Conservation (phyloP, 441 rosid species). For the Pelargonium citronellum region DNA sequence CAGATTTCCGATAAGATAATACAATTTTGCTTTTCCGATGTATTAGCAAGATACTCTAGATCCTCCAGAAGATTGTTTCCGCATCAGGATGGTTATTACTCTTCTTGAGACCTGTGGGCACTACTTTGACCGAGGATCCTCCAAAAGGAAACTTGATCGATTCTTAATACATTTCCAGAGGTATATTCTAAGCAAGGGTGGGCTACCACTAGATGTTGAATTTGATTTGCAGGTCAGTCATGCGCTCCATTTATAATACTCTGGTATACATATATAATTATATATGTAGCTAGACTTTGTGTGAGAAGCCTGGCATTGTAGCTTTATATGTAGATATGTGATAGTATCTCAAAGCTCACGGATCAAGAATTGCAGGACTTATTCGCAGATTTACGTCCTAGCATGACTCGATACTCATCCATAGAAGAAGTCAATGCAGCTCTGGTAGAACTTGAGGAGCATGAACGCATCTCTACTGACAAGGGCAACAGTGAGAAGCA, state of each 20-base stretch:
- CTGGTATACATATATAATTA: too few species aligned
- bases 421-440: slow-evolving; percentile 85
- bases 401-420: slow-evolving; percentile 66
- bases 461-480: slow-evolving; percentile 54
- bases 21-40: slow-evolving; percentile 20
- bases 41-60: slow-evolving; percentile 79
- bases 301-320: too few species aligned
- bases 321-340: neutral
- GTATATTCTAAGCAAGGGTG: slow-evolving; percentile 81
- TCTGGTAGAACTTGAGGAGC: slow-evolving; percentile 70
- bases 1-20: neutral
- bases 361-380: slow-evolving; percentile 58
- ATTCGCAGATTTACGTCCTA: slow-evolving; percentile 83
- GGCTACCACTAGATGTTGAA: slow-evolving; percentile 80
- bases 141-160: slow-evolving; percentile 90
- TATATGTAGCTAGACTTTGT: too few species aligned
- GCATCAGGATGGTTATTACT: slow-evolving; percentile 83
- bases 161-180: slow-evolving; percentile 91
- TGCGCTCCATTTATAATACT: neutral
- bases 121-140: slow-evolving; percentile 95
- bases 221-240: slow-evolving; percentile 76
- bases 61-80: slow-evolving; percentile 96
- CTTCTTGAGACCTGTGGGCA: slow-evolving; percentile 97
- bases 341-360: slow-evolving; percentile 19
- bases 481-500: slow-evolving; percentile 55